Percentiles rank a stretch among this genome's conserved stretches.
Conservation (phyloP, 2,329 filamentous ascomycete species). For the Curvularia verruculosa region DNA sequence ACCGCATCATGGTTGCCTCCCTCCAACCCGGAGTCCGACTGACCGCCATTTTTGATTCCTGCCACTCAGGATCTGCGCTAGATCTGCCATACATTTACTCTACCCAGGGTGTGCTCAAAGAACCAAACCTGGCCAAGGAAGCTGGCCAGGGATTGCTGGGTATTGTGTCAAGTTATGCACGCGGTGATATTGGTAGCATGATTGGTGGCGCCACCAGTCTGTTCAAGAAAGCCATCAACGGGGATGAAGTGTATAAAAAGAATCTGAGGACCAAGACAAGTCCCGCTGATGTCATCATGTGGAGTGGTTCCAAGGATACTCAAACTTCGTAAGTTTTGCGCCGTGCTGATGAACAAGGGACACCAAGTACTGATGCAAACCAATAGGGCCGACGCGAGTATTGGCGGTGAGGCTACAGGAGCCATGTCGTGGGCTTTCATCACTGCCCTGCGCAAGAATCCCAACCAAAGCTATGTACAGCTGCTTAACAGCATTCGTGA, state of each 20-base stretch:
- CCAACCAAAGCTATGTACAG: slow-evolving; percentile 94
- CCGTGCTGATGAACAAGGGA: neutral
- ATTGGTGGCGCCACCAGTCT: slow-evolving; percentile 80
- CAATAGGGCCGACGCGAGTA: slow-evolving; percentile 82
- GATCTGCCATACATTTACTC: slow-evolving; percentile 82
- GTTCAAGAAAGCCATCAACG: slow-evolving; percentile 84
- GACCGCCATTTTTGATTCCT: slow-evolving; percentile 82
- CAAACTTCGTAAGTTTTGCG: slow-evolving; percentile 79
- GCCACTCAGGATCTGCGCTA: slow-evolving; percentile 77
- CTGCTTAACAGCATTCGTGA: slow-evolving; percentile 94
- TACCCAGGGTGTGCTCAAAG: slow-evolving; percentile 79
- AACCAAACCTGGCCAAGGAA: slow-evolving; percentile 81
- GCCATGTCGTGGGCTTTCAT: slow-evolving; percentile 99
- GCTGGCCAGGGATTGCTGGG: slow-evolving; percentile 74
- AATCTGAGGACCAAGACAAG: slow-evolving; percentile 89
- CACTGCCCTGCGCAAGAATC: slow-evolving; percentile 85
- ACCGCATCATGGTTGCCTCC: slow-evolving; percentile 76
- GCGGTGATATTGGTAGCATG: slow-evolving; percentile 83
- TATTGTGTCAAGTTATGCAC: slow-evolving; percentile 77
- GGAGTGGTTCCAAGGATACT: slow-evolving; percentile 93
- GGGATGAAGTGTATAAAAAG: slow-evolving; percentile 78
- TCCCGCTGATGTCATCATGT: slow-evolving; percentile 95
- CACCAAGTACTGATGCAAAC: neutral
- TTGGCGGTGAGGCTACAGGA: slow-evolving; percentile 86
- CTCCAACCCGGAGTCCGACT: slow-evolving; percentile 82